phyloP scores from a whole-genome alignment of 2,329 filamentous ascomycete genomes.

The Annulohypoxylon truncatum region DNA sequence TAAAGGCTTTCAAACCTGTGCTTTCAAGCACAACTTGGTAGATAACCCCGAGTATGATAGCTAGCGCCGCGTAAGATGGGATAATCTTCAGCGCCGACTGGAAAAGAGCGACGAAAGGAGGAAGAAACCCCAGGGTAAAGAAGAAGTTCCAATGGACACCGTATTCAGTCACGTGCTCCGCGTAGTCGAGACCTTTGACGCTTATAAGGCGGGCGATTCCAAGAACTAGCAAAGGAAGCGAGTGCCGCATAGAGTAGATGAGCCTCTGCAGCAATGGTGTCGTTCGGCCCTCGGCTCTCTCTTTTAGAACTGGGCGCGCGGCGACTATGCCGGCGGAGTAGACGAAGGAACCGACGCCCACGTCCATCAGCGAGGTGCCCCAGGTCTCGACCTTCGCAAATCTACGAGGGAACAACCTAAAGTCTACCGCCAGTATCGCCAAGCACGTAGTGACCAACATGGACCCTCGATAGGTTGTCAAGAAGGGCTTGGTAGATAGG shows the following conservation, averaged over 20 bases:
- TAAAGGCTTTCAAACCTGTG: conserved; percentile 82
- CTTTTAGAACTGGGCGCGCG: conserved; percentile 81
- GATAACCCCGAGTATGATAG: conserved; percentile 72
- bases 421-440: conserved; percentile 97
- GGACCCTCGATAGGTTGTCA: conserved; percentile 88
- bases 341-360: conserved; percentile 97
- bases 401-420: conserved; percentile 88
- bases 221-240: conserved; percentile 82
- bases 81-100: conserved; percentile 77
- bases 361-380: conserved; percentile 98
- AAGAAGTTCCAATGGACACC: conserved; percentile 99
- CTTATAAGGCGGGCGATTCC: conserved; percentile 85
- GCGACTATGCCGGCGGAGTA: conserved; percentile 94
- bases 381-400: conserved; percentile 99
- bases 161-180: conserved; percentile 96
- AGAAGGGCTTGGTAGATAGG: conserved; percentile 87
- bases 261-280: conserved; percentile 69
- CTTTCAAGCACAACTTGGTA: conserved; percentile 84
- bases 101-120: conserved; percentile 87
- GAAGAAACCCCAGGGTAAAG: conserved; percentile 90
- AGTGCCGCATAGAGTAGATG: conserved; percentile 77
- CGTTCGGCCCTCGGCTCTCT: conserved; percentile 64
- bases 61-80: conserved; percentile 81
- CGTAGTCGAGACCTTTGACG: conserved; percentile 95
- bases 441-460: conserved; percentile 93